A percentile compares a stretch with the other conserved stretches of the same genome.
Evolutionary conservation across 2,329 filamentous ascomycete genomes (phyloP).

Genomic region (Ophiostoma sp.): DNA sequence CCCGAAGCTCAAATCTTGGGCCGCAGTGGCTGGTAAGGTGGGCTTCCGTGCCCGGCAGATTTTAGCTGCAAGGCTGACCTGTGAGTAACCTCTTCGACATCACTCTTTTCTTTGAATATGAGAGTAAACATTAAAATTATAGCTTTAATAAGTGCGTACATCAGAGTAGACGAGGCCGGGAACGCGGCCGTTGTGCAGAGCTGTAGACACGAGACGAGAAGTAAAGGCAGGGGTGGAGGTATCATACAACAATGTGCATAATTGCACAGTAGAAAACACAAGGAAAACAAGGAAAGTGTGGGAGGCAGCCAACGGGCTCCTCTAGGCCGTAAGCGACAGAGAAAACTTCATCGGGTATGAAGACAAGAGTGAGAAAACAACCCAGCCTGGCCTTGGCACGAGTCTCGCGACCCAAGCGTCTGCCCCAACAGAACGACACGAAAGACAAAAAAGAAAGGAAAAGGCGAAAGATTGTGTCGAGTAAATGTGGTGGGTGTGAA

Average conservation of each 20-base stretch:
- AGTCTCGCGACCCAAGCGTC: neutral
- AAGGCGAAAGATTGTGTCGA: neutral
- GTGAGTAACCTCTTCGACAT: no score
- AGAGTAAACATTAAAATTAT: neutral
- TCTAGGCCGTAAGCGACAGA: neutral
- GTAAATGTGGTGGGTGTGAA: neutral
- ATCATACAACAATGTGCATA: conserved; percentile 5
- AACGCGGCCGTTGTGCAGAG: neutral
- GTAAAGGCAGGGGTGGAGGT: neutral
- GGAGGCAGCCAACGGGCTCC: neutral
- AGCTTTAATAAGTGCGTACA: neutral
- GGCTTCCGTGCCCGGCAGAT: no score
- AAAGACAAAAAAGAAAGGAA: neutral
- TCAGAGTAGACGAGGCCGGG: neutral
- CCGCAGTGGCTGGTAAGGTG: no score
- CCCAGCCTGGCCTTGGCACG: no score
- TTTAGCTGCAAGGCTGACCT: no score
- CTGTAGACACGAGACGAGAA: neutral
- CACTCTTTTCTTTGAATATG: neutral
- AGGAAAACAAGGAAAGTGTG: neutral
- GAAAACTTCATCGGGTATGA: no score
- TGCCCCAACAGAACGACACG: neutral
- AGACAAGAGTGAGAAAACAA: no score
- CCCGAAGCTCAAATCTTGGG: no score
- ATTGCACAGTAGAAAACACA: neutral